These are phyloP conservation scores for Aspergillus ustus DNA, from an alignment of 2,329 filamentous ascomycete genomes.

Conservation along the genomic window DNA sequence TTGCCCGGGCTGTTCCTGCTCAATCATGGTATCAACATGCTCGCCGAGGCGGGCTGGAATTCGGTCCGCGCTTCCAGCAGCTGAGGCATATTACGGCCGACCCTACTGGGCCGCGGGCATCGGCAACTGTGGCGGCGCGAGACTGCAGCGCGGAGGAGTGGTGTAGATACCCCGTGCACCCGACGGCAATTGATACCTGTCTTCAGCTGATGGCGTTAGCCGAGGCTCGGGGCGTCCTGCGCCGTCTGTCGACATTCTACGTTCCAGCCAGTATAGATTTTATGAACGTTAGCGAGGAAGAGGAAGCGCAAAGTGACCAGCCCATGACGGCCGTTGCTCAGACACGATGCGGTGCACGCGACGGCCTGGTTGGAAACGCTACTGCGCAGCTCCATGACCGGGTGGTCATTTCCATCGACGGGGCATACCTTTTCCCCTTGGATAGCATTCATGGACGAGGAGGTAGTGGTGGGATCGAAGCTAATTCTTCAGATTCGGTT, in stretches of 20 bases:
- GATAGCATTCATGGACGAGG: too few species aligned
- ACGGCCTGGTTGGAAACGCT: too few species aligned
- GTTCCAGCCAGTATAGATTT: too few species aligned
- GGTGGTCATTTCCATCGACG: too few species aligned
- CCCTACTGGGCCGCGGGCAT: background rate
- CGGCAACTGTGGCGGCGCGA: slow-evolving; percentile 5
- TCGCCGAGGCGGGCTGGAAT: slow-evolving; percentile 20
- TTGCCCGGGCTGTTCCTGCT: background rate
- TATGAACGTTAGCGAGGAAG: too few species aligned
- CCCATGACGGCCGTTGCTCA: too few species aligned
- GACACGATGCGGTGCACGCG: too few species aligned
- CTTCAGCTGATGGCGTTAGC: slow-evolving; percentile 28
- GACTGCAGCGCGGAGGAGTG: slow-evolving; percentile 8
- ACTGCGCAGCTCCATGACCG: too few species aligned
- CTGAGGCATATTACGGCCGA: slow-evolving; percentile 20
- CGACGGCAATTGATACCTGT: slow-evolving; percentile 28
- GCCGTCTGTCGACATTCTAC: slow-evolving; percentile 2
- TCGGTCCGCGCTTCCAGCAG: slow-evolving; percentile 19
- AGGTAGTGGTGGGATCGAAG: too few species aligned
- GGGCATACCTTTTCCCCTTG: too few species aligned
- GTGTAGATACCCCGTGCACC: slow-evolving; percentile 22
- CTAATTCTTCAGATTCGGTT: too few species aligned
- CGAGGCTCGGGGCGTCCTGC: slow-evolving; percentile 25
- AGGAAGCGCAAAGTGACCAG: too few species aligned
- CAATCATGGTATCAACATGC: slow-evolving; percentile 21